Evolutionary conservation across 805 yeast genomes (phyloP).

Genomic region (Ogataea ganodermae): DNA sequence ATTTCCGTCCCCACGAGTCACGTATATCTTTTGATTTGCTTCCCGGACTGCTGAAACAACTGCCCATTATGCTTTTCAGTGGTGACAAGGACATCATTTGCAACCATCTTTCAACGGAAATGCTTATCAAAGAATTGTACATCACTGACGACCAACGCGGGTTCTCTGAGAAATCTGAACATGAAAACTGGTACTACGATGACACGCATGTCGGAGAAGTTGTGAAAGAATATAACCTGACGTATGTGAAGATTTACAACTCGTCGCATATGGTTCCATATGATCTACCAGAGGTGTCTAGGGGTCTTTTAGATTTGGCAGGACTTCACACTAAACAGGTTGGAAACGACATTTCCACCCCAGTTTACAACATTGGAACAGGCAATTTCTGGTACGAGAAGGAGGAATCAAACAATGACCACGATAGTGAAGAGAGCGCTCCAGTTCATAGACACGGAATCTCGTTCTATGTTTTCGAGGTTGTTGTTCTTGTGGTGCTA

Average conservation of each 20-base stretch:
- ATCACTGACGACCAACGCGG: conserved; percentile 67
- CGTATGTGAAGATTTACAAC: conserved; percentile 70
- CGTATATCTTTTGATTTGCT: conserved; percentile 64
- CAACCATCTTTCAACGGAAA: conserved; percentile 61
- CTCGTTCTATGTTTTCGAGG: conserved; percentile 28
- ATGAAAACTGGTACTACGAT: conserved; percentile 47
- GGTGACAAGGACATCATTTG: conserved; percentile 92
- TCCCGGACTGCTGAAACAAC: conserved; percentile 60
- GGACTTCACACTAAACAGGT: conserved; percentile 35
- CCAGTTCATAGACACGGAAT: conserved; percentile 10
- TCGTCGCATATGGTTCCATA: conserved; percentile 95
- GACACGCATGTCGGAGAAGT: conserved; percentile 41
- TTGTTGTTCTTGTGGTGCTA: conserved; percentile 24
- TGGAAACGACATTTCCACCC: conserved; percentile 26
- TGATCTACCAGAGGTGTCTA: conserved; percentile 68
- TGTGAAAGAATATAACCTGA: conserved; percentile 62
- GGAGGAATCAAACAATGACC: conserved; percentile 5
- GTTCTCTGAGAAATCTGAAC: conserved; percentile 34
- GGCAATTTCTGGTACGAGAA: conserved; percentile 14
- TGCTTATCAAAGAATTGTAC: conserved; percentile 55
- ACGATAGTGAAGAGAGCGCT: not conserved
- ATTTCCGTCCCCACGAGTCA: conserved; percentile 53
- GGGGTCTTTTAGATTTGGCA: conserved; percentile 66
- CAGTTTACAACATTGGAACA: conserved; percentile 28
- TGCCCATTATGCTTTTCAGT: conserved; percentile 72